Conservation (phyloP, 2,329 filamentous ascomycete genomes). For the Knoxdaviesia capensis region DNA sequence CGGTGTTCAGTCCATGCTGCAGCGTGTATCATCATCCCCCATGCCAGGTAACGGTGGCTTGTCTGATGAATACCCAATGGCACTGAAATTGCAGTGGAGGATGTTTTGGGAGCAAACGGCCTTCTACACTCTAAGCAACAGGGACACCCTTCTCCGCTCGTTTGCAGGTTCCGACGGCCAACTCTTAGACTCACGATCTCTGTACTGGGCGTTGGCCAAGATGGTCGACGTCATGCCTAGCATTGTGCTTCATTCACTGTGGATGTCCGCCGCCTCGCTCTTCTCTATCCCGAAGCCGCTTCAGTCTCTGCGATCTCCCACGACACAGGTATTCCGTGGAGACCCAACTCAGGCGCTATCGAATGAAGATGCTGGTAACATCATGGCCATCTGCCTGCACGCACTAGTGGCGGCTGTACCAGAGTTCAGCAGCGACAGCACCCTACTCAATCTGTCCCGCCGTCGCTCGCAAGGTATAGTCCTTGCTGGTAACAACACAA, state of each 20-base stretch:
- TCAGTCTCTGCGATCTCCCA: slow-evolving; percentile 18
- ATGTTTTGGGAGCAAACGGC: slow-evolving; percentile 43
- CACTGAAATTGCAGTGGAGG: slow-evolving; percentile 29
- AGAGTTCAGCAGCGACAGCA: slow-evolving; percentile 22
- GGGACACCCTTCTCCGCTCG: slow-evolving; percentile 30
- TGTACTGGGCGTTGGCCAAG: slow-evolving; percentile 43
- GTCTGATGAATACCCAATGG: slow-evolving; percentile 8
- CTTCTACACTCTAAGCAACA: slow-evolving; percentile 41
- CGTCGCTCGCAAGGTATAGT: slow-evolving; percentile 33
- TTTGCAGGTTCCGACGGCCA: slow-evolving; percentile 29
- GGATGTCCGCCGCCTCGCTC: slow-evolving; percentile 36
- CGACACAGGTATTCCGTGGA: slow-evolving; percentile 14
- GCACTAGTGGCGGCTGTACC: slow-evolving; percentile 39
- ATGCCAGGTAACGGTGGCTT: too few species aligned
- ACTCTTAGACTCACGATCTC: slow-evolving; percentile 36
- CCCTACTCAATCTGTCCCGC: slow-evolving; percentile 38
- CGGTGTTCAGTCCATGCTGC: too few species aligned
- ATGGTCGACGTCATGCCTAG: slow-evolving; percentile 35
- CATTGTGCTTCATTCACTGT: slow-evolving; percentile 42
- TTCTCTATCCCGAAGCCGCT: slow-evolving; percentile 32
- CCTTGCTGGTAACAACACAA: slow-evolving; percentile 23
- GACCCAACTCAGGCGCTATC: slow-evolving; percentile 16
- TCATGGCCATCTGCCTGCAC: slow-evolving; percentile 41
- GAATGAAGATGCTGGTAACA: slow-evolving; percentile 27
- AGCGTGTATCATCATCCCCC: too few species aligned